phyloP scores from a whole-genome alignment of 1,284 basidiomycete species.

The Cerioporus squamosus region DNA sequence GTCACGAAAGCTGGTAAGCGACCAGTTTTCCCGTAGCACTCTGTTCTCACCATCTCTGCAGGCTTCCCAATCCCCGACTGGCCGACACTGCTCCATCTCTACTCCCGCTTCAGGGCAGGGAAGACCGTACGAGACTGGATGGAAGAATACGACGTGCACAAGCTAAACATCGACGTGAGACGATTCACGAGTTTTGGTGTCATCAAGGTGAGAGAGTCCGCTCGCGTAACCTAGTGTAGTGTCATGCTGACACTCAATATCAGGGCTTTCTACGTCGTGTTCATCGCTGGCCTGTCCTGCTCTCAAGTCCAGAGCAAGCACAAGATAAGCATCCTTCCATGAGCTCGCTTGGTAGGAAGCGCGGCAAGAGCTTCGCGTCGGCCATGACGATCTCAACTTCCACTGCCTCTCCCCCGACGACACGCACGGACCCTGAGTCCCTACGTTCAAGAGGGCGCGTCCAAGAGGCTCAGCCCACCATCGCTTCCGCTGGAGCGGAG shows the following conservation, averaged over 20 bases:
- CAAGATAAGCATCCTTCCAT: constrained; percentile 9
- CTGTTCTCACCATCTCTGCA: constrained; percentile 18
- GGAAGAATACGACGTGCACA: constrained; percentile 73
- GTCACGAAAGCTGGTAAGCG: constrained; percentile 74
- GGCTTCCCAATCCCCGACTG: constrained; percentile 71
- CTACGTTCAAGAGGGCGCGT: constrained; percentile 23
- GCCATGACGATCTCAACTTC: constrained; percentile 11
- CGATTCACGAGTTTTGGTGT: constrained; percentile 98
- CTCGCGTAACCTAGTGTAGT: not conserved
- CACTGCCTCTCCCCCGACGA: constrained; percentile 15
- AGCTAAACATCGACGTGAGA: constrained; percentile 85
- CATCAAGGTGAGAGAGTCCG: constrained; percentile 83
- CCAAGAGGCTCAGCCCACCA: constrained; percentile 30
- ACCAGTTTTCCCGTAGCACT: not conserved
- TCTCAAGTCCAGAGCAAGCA: constrained; percentile 31
- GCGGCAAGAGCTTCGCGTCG: constrained; percentile 26
- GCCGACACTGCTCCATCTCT: constrained; percentile 85
- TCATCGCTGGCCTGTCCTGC: constrained; percentile 88
- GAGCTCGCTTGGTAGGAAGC: constrained; percentile 25
- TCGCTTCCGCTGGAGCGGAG: constrained; percentile 29
- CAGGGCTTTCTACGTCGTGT: constrained; percentile 92
- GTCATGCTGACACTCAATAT: not conserved
- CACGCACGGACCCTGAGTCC: constrained; percentile 17
- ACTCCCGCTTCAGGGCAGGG: constrained; percentile 86
- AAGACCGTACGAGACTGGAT: constrained; percentile 91